phyloP scores from a whole-genome alignment of 306 rosid genomes.

The Trifolium subterraneum region DNA sequence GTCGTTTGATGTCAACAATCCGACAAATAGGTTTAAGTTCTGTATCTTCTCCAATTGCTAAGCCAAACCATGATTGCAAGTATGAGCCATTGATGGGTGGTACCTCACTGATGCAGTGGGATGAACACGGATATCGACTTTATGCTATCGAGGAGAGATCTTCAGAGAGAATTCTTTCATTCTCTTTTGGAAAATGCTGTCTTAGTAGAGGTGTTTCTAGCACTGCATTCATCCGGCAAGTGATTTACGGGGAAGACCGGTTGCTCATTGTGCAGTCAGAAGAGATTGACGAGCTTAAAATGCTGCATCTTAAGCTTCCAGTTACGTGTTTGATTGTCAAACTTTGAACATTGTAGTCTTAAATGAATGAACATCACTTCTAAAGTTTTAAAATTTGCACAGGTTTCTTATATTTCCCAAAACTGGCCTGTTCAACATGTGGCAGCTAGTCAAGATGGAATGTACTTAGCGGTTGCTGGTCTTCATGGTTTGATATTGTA shows the following conservation, averaged over 20 bases:
- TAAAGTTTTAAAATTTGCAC: conserved; percentile 39
- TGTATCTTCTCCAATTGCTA: conserved; percentile 80
- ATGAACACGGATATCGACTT: conserved; percentile 91
- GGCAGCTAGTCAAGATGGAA: conserved; percentile 95
- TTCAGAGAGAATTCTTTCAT: conserved; percentile 80
- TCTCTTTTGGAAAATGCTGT: conserved; percentile 97
- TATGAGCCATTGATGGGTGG: conserved; percentile 92
- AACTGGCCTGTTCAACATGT: conserved; percentile 98
- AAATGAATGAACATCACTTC: conserved; percentile 49
- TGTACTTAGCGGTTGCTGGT: conserved; percentile 92
- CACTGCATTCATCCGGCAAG: conserved; percentile 85
- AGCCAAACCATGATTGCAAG: conserved; percentile 79
- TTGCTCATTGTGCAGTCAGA: conserved; percentile 90
- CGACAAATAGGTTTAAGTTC: conserved; percentile 94
- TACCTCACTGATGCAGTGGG: conserved; percentile 93
- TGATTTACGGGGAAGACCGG: conserved; percentile 89
- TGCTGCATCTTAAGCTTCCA: conserved; percentile 95
- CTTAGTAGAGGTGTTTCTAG: conserved; percentile 98
- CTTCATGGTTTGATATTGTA: conserved; percentile 90
- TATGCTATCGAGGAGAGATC: conserved; percentile 80
- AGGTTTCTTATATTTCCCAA: conserved; percentile 98
- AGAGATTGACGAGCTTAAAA: conserved; percentile 94
- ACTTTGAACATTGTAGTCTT: conserved; percentile 33
- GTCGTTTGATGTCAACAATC: conserved; percentile 96
- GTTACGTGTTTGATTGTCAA: conserved; percentile 63